Evolutionary conservation across 306 rosid species (phyloP).

Genomic region (Ceratonia siliqua): DNA sequence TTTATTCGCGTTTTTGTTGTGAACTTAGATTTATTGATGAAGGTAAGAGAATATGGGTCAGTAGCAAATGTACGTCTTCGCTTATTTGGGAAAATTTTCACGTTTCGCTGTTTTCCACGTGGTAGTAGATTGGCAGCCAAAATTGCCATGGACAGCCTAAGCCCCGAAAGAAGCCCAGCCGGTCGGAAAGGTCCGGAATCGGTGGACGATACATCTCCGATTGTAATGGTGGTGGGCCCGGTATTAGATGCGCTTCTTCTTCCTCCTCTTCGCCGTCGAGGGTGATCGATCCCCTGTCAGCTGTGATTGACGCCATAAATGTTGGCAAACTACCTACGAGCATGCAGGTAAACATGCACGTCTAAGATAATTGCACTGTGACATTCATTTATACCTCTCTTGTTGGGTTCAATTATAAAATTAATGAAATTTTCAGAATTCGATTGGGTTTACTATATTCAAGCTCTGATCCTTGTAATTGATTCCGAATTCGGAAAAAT

Average conservation of each 20-base stretch:
- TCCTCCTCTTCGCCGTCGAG: constrained; percentile 47
- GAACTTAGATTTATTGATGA: neutral
- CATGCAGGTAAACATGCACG: constrained; percentile 52
- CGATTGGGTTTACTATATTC: too few relatives aligned
- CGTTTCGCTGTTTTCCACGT: too few relatives aligned
- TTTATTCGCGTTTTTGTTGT: neutral
- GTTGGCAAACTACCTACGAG: constrained; percentile 87
- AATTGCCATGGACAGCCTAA: too few relatives aligned
- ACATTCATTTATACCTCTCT: neutral
- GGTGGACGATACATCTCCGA: constrained; percentile 1
- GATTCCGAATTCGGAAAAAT: too few relatives aligned
- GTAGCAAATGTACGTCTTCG: neutral
- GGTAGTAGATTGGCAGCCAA: too few relatives aligned
- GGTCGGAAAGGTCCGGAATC: too few relatives aligned
- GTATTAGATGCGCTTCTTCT: constrained; percentile 36
- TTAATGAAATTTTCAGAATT: too few relatives aligned
- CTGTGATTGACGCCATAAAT: constrained; percentile 75
- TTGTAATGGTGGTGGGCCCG: neutral
- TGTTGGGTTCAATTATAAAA: neutral
- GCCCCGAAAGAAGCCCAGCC: too few relatives aligned
- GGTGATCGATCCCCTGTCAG: constrained; percentile 61
- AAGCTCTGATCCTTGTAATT: too few relatives aligned
- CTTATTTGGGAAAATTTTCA: too few relatives aligned
- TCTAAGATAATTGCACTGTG: neutral
- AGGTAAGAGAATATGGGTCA: neutral